A percentile compares a stretch with the other conserved stretches of the same genome.
phyloP scores from a whole-genome alignment of 139 green algal species.

The Coelastrella sp. region DNA sequence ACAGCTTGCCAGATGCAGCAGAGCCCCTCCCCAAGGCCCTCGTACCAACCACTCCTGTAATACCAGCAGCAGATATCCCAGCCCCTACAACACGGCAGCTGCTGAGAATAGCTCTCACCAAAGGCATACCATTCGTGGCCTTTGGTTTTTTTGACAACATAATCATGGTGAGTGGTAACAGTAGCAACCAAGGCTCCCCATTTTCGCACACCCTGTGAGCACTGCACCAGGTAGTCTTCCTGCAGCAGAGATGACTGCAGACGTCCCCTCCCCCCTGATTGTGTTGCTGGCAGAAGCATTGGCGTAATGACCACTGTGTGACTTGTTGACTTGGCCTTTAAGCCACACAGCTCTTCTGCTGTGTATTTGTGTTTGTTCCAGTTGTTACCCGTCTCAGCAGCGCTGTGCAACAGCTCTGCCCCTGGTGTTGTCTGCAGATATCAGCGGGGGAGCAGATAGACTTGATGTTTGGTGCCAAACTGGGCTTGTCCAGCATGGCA shows the following conservation, averaged over 20 bases:
- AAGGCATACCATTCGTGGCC: constrained; percentile 45
- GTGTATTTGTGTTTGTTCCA: background rate
- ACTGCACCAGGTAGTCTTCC: background rate
- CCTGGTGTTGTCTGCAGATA: constrained; percentile 63
- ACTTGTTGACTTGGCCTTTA: too few relatives aligned
- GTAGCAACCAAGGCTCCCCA: background rate
- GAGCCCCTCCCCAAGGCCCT: background rate
- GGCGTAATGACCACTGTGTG: too few relatives aligned
- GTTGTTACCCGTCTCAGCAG: background rate
- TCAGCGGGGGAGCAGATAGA: constrained; percentile 82
- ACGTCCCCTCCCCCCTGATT: too few relatives aligned
- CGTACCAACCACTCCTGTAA: background rate
- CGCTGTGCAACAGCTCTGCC: background rate
- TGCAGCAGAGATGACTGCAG: background rate
- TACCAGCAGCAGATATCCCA: background rate
- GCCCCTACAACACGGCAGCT: constrained; percentile 14
- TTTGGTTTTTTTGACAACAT: constrained; percentile 52
- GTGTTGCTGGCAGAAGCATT: too few relatives aligned
- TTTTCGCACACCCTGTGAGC: background rate
- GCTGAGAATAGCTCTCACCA: constrained; percentile 16
- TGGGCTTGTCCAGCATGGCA: constrained; percentile 58
- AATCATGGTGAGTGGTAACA: constrained; percentile 38
- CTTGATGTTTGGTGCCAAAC: constrained; percentile 41
- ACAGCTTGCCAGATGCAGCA: background rate
- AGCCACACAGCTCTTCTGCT: background rate